These are phyloP conservation scores for Fusarium equiseti DNA, from an alignment of 2,329 filamentous ascomycete species.

Conservation along the genomic window DNA sequence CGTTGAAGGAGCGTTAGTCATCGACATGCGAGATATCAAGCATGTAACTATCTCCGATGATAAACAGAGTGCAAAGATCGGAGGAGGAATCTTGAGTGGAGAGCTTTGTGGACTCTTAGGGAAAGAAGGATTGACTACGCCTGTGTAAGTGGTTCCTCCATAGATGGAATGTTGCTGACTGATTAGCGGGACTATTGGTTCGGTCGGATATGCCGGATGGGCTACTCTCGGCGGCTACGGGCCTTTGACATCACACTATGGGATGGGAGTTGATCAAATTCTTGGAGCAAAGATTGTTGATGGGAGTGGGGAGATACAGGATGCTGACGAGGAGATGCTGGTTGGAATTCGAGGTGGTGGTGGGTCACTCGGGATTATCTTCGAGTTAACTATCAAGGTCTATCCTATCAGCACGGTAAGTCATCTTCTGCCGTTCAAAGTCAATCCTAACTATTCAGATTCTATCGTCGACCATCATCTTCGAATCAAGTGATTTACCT, in stretches of 20 bases:
- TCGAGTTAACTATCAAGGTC: slow-evolving; percentile 7
- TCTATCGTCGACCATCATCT: neutral
- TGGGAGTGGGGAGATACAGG: neutral
- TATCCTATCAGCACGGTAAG: neutral
- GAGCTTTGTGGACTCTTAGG: neutral
- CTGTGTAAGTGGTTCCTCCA: neutral
- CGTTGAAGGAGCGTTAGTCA: neutral
- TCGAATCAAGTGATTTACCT: neutral
- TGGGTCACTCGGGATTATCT: slow-evolving; percentile 4
- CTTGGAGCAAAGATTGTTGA: slow-evolving; percentile 2
- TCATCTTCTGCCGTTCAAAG: rapidly evolving
- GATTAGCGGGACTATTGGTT: neutral
- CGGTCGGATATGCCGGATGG: slow-evolving; percentile 34
- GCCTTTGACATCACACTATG: neutral
- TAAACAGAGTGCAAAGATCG: slow-evolving; percentile 1
- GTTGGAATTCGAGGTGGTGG: slow-evolving; percentile 23
- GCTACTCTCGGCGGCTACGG: slow-evolving; percentile 24
- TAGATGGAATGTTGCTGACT: neutral
- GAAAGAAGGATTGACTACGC: neutral
- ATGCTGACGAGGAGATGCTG: slow-evolving; percentile 11
- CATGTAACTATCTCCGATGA: neutral
- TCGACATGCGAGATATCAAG: slow-evolving; percentile 36
- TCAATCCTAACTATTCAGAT: neutral
- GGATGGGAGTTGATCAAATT: slow-evolving; percentile 25
- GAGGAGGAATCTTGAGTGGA: slow-evolving; percentile 3